phyloP scores from a whole-genome alignment of 345 rosid genomes.

The Ailanthus altissimus region DNA sequence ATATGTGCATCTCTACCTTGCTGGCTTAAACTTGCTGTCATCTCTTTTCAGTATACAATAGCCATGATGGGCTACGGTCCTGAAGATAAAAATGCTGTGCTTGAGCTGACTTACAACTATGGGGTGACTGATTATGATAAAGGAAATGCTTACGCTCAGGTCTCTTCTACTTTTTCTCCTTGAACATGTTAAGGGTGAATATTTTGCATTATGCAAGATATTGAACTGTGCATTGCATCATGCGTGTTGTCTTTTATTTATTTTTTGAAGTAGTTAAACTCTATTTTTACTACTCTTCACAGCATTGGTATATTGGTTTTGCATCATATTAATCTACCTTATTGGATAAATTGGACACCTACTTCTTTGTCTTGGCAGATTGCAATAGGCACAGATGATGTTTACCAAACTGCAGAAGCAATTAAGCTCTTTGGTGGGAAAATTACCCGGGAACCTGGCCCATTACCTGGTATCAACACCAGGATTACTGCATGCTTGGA shows the following conservation, averaged over 20 bases:
- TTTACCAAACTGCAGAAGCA: conserved; percentile 91
- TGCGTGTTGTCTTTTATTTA: not conserved
- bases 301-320: conserved; percentile 14
- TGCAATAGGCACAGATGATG: conserved; percentile 96
- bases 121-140: conserved; percentile 86
- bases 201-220: not conserved
- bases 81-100: conserved; percentile 79
- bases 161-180: conserved; percentile 15
- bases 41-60: conserved; percentile 56
- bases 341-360: conserved; percentile 7
- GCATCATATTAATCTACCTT: not conserved
- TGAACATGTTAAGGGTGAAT: not conserved
- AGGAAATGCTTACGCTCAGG: conserved; percentile 96
- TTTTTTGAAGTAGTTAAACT: too few species aligned
- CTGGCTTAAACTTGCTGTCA: conserved; percentile 15
- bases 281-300: not conserved
- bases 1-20: not conserved
- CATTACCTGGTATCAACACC: conserved; percentile 90
- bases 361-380: conserved; percentile 50
- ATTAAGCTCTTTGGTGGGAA: conserved; percentile 82
- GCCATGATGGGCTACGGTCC: conserved; percentile 98
- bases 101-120: conserved; percentile 92
- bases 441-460: conserved; percentile 92
- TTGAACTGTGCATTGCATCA: not conserved
- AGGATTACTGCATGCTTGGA: conserved; percentile 97